A percentile compares a stretch with the other conserved stretches of the same genome.
Conservation (phyloP, 176 grass and related monocot genomes). For the Triticum urartu region DNA sequence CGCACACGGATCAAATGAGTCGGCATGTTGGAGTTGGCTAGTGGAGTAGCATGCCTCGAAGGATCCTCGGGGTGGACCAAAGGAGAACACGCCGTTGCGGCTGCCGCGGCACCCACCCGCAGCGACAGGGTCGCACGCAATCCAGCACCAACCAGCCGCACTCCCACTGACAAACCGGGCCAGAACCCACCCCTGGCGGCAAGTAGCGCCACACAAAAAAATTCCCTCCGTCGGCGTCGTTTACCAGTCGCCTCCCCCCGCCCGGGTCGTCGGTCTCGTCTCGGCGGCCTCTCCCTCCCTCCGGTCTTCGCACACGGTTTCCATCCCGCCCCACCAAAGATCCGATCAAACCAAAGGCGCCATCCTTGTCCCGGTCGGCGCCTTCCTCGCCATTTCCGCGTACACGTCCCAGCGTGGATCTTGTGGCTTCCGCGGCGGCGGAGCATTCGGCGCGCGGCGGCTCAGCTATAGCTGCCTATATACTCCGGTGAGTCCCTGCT, state of each 20-base stretch:
- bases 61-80: too few relatives aligned
- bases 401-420: not conserved
- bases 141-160: not conserved
- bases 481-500: conserved; percentile 38
- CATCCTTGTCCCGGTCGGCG: not conserved
- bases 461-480: not conserved
- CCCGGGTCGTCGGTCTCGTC: conserved; percentile 47
- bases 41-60: too few relatives aligned
- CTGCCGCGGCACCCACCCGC: too few relatives aligned
- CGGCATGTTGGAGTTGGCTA: too few relatives aligned
- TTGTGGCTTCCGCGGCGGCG: not conserved
- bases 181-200: not conserved
- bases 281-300: not conserved
- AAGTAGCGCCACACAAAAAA: conserved; percentile 22
- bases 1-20: too few relatives aligned
- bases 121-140: too few relatives aligned
- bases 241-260: conserved; percentile 25
- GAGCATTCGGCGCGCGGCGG: conserved; percentile 5
- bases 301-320: conserved; percentile 51
- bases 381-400: conserved; percentile 22
- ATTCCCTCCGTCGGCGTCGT: conserved; percentile 47
- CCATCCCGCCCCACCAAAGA: conserved; percentile 29
- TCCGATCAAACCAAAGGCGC: conserved; percentile 31
- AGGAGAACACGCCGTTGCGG: too few relatives aligned
- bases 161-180: not conserved